Evolutionary conservation across 768 basidiomycete species (phyloP).

Genomic region (Termitomyces sp.): DNA sequence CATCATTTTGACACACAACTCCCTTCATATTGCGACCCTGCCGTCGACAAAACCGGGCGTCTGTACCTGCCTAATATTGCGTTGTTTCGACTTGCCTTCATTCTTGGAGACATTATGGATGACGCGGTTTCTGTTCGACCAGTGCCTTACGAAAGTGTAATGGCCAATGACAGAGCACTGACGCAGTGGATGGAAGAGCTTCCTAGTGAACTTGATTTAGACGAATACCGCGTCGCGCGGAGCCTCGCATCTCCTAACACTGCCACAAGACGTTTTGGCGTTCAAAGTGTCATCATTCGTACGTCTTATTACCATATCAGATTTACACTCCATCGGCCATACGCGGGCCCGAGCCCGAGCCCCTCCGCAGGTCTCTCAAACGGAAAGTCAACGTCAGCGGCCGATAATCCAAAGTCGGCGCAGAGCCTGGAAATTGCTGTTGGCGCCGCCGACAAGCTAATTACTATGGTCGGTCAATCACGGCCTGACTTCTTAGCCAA

Average conservation of each 20-base stretch:
- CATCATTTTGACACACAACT: constrained; percentile 82
- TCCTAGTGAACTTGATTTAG: constrained; percentile 67
- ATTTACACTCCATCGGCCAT: constrained; percentile 79
- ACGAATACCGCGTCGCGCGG: constrained; percentile 70
- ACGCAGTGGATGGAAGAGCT: constrained; percentile 74
- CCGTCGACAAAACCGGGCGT: constrained; percentile 56
- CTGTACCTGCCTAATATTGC: constrained; percentile 73
- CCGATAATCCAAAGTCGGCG: constrained; percentile 39
- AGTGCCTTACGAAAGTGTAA: constrained; percentile 71
- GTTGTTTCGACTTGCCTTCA: constrained; percentile 69
- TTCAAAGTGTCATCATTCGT: constrained; percentile 78
- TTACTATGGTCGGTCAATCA: constrained; percentile 70
- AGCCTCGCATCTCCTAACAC: constrained; percentile 60
- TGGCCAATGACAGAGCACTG: constrained; percentile 66
- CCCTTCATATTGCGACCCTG: constrained; percentile 62
- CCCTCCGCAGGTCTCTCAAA: constrained; percentile 17
- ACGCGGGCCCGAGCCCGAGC: constrained; percentile 38
- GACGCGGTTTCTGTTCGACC: constrained; percentile 75
- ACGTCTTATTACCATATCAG: constrained; percentile 78
- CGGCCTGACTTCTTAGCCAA: constrained; percentile 72
- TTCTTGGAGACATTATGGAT: constrained; percentile 82
- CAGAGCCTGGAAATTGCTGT: constrained; percentile 72
- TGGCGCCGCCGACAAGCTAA: constrained; percentile 69
- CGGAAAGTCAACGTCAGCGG: constrained; percentile 21
- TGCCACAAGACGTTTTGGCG: constrained; percentile 59